Evolutionary conservation across 306 rosid genomes (phyloP).

Genomic region (Acacia acuminata): DNA sequence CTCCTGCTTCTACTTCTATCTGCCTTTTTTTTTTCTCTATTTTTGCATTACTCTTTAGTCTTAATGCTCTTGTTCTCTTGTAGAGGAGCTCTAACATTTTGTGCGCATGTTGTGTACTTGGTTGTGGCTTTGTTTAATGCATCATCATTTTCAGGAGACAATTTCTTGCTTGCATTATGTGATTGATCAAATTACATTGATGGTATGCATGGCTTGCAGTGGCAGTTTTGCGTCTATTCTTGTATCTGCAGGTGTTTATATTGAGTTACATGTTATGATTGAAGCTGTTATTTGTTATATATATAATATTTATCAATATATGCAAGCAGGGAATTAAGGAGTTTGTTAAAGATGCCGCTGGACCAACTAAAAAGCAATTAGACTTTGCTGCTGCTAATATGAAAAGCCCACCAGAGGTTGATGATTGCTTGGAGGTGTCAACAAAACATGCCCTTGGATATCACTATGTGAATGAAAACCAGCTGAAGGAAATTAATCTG

Average conservation of each 20-base stretch:
- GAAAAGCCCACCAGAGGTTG: constrained; percentile 31
- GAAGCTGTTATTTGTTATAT: constrained; percentile 7
- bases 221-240: constrained; percentile 21
- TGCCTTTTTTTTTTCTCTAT: background rate
- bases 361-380: constrained; percentile 21
- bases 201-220: constrained; percentile 22
- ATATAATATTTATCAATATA: constrained; percentile 2
- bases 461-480: constrained; percentile 30
- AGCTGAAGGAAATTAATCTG: constrained; percentile 37
- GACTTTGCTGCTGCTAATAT: constrained; percentile 36
- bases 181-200: constrained; percentile 10
- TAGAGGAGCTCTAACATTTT: background rate
- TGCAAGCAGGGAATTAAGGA: constrained; percentile 51
- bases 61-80: background rate
- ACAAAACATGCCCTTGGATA: constrained; percentile 30
- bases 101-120: background rate
- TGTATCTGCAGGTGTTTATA: constrained; percentile 1
- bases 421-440: constrained; percentile 40
- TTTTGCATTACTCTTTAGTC: background rate
- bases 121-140: background rate
- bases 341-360: constrained; percentile 32
- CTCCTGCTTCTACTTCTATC: background rate
- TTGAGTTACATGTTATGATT: constrained; percentile 22
- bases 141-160: background rate
- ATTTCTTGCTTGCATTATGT: background rate